Conservation (phyloP, 2,329 filamentous ascomycete species). For the Magnaporthiopsis rhizophila region DNA sequence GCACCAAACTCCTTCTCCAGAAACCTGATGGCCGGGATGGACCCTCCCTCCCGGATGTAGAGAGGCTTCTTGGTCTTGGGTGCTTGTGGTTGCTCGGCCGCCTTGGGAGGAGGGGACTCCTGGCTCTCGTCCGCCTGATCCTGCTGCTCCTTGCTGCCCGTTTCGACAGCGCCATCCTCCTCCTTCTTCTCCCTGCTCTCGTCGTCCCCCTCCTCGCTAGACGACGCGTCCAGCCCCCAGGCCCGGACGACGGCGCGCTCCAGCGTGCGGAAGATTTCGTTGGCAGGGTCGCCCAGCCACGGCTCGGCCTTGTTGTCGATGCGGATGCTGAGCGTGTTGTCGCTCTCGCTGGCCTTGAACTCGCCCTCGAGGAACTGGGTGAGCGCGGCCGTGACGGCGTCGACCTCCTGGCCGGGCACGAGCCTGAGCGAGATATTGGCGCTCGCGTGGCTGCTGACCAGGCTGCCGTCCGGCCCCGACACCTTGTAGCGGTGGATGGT, state of each 20-base stretch:
- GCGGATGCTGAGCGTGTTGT: constrained; percentile 71
- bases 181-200: constrained; percentile 10
- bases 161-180: not conserved
- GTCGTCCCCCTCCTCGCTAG: constrained; percentile 17
- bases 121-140: no score
- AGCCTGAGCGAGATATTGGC: constrained; percentile 84
- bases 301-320: constrained; percentile 94
- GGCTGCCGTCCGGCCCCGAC: constrained; percentile 82
- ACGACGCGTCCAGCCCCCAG: constrained; percentile 54
- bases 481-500: constrained; percentile 92
- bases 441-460: constrained; percentile 84
- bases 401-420: constrained; percentile 86
- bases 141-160: not conserved
- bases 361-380: constrained; percentile 59
- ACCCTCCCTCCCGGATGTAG: constrained; percentile 92
- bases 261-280: constrained; percentile 83
- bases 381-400: constrained; percentile 63
- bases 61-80: constrained; percentile 56
- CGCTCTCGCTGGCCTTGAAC: constrained; percentile 68
- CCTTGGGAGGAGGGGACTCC: not conserved
- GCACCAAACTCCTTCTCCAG: constrained; percentile 89
- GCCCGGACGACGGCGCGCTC: constrained; percentile 77
- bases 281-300: constrained; percentile 88
- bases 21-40: constrained; percentile 89
- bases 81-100: constrained; percentile 8